Evolutionary conservation across 192 early-diverging fungal genomes (phyloP).

Genomic region (Coemansia sp.): DNA sequence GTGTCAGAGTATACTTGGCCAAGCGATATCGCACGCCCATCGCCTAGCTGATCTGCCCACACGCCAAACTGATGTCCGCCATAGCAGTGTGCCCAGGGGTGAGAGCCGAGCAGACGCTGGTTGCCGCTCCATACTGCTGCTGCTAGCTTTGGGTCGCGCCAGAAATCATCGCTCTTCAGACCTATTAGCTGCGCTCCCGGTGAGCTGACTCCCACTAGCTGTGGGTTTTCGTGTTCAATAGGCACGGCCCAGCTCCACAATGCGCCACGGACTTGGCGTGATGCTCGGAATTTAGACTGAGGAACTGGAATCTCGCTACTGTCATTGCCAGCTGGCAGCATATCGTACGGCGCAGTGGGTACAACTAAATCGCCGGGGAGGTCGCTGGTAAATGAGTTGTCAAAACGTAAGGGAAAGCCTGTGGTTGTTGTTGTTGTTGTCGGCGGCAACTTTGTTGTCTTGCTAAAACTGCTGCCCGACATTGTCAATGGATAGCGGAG

Average conservation of each 20-base stretch:
- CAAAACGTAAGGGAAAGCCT: constrained; percentile 11
- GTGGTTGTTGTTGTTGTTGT: neutral
- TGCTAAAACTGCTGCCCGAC: constrained; percentile 5
- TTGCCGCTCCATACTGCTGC: constrained; percentile 51
- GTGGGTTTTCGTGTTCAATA: constrained; percentile 7
- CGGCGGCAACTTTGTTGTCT: constrained; percentile 17
- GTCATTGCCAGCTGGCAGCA: neutral
- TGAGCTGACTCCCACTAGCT: constrained; percentile 29
- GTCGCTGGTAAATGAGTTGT: constrained; percentile 28
- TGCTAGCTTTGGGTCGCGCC: constrained; percentile 21
- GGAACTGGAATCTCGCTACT: neutral
- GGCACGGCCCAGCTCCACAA: constrained; percentile 48
- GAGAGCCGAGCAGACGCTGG: constrained; percentile 47
- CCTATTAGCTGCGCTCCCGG: constrained; percentile 25
- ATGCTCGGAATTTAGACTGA: constrained; percentile 13
- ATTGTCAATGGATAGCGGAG: neutral
- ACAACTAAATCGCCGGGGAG: constrained; percentile 31
- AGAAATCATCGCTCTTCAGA: constrained; percentile 10
- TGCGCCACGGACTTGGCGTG: constrained; percentile 29
- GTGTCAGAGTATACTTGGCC: constrained; percentile 55
- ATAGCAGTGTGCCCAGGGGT: constrained; percentile 70
- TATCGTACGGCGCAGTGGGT: constrained; percentile 18
- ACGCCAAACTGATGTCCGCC: constrained; percentile 73
- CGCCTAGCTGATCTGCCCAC: constrained; percentile 79
- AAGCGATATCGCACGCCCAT: constrained; percentile 82